Evolutionary conservation across 1,284 basidiomycete species (phyloP).

Genomic region (Ganoderma multipileum): DNA sequence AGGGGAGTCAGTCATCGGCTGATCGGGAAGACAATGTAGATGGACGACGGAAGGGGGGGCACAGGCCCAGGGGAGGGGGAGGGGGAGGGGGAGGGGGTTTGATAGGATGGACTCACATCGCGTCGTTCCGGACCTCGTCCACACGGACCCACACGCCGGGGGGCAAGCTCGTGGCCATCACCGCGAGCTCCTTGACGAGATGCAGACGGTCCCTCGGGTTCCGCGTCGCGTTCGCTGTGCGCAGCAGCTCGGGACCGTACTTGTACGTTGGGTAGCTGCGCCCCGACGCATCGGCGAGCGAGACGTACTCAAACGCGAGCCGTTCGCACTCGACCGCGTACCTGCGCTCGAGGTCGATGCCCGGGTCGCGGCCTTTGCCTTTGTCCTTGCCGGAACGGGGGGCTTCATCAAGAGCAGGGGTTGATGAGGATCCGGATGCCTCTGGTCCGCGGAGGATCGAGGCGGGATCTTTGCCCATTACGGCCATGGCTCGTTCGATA

Average conservation of each 20-base stretch:
- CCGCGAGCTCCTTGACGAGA: slow-evolving; percentile 59
- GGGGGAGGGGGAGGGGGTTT: neutral
- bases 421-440: neutral
- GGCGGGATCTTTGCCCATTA: slow-evolving; percentile 42
- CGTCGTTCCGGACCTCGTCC: slow-evolving; percentile 63
- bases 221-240: slow-evolving; percentile 48
- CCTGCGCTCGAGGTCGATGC: slow-evolving; percentile 45
- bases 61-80: neutral
- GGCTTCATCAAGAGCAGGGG: neutral
- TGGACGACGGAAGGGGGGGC: slow-evolving; percentile 9
- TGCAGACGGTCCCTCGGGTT: slow-evolving; percentile 57
- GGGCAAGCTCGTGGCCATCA: slow-evolving; percentile 59
- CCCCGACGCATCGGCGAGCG: slow-evolving; percentile 36
- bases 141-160: slow-evolving; percentile 62
- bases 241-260: slow-evolving; percentile 43
- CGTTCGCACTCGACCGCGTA: slow-evolving; percentile 54
- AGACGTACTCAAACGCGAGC: slow-evolving; percentile 53
- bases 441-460: slow-evolving; percentile 9
- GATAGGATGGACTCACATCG: slow-evolving; percentile 45
- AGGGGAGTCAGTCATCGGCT: neutral
- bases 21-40: slow-evolving; percentile 1
- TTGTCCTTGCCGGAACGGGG: slow-evolving; percentile 34
- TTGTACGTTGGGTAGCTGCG: slow-evolving; percentile 44
- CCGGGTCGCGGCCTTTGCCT: slow-evolving; percentile 41
- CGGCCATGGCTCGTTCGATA: slow-evolving; percentile 53